A percentile compares a stretch with the other conserved stretches of the same genome.
These are phyloP conservation scores for Pseudopithomyces chartarum DNA, from an alignment of 2,329 filamentous ascomycete genomes.

Conservation along the genomic window DNA sequence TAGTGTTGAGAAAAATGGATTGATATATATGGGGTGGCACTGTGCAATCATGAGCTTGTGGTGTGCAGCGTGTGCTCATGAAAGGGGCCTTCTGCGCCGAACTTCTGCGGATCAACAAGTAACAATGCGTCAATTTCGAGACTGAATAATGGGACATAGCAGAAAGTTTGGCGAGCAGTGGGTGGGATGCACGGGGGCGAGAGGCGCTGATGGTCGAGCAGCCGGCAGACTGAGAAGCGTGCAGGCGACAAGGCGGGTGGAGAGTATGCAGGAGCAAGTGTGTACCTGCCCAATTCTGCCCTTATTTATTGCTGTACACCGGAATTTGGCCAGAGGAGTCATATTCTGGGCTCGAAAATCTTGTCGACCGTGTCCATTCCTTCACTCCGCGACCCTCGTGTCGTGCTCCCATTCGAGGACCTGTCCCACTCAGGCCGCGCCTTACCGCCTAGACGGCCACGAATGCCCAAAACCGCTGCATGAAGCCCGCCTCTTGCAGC, in stretches of 20 bases:
- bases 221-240: conserved; percentile 3
- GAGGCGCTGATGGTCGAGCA: conserved; percentile 4
- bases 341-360: conserved; percentile 11
- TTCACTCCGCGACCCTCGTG: conserved; percentile 6
- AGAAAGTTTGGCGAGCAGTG: conserved; percentile 1
- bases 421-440: conserved; percentile 12
- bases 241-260: conserved; percentile 9
- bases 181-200: conserved; percentile 4
- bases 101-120: conserved; percentile 43
- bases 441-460: conserved; percentile 14
- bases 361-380: conserved; percentile 8
- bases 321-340: conserved; percentile 13
- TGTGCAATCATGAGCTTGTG: conserved; percentile 4
- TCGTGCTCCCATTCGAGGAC: conserved; percentile 15
- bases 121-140: conserved; percentile 31
- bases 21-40: not conserved
- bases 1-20: conserved; percentile 11
- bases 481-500: conserved; percentile 6
- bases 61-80: conserved; percentile 17
- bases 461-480: conserved; percentile 18
- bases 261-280: conserved; percentile 14
- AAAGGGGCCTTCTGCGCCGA: conserved; percentile 31
- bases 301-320: conserved; percentile 26
- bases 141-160: conserved; percentile 40
- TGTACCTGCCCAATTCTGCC: conserved; percentile 11